Evolutionary conservation across 192 early-diverging fungal species (phyloP).

Genomic region (Tieghemiomyces parasiticus): DNA sequence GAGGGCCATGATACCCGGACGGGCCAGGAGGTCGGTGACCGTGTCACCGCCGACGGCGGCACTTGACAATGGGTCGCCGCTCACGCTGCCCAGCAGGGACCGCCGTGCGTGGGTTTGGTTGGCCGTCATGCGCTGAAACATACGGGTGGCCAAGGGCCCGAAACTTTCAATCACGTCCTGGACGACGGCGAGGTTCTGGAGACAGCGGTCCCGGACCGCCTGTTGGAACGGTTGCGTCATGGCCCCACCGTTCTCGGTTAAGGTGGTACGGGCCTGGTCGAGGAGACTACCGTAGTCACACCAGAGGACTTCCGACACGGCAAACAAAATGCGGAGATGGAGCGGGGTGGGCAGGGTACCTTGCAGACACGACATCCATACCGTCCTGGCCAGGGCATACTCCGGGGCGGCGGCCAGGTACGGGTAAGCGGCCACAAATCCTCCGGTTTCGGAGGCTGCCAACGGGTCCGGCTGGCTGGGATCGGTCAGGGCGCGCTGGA

Average conservation of each 20-base stretch:
- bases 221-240: no score
- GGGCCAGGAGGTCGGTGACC: no score
- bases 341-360: background rate
- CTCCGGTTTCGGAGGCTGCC: background rate
- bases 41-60: no score
- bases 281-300: background rate
- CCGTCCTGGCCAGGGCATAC: background rate
- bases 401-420: background rate
- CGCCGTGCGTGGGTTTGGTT: no score
- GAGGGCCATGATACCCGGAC: background rate
- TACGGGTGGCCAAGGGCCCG: no score
- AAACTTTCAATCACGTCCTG: no score
- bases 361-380: background rate
- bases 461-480: background rate
- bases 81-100: no score
- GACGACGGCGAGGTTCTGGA: background rate
- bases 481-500: background rate
- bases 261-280: background rate
- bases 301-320: background rate
- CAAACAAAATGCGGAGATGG: background rate
- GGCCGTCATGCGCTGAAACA: background rate
- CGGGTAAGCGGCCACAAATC: background rate
- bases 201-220: no score
- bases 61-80: no score
- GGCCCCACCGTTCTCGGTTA: no score